Percentiles rank a stretch among this genome's conserved stretches.
Conservation (phyloP, 2,329 filamentous ascomycete genomes). For the Claviceps sp. region DNA sequence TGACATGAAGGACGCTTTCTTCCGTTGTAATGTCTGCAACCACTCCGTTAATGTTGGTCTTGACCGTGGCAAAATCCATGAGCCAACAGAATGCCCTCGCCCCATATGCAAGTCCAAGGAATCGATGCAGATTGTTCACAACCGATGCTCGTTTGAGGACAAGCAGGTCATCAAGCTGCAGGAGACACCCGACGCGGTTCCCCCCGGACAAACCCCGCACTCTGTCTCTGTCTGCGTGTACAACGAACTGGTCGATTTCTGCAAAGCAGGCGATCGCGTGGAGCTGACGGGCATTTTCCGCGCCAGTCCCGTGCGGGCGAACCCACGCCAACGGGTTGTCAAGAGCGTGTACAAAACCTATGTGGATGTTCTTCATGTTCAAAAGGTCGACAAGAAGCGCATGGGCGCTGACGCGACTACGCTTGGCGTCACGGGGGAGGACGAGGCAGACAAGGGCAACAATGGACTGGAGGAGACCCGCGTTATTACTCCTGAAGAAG, state of each 20-base stretch:
- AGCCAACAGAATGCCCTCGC: conserved; percentile 82
- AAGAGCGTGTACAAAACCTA: conserved; percentile 98
- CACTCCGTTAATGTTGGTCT: conserved; percentile 84
- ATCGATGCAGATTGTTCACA: conserved; percentile 97
- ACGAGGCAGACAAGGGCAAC: conserved; percentile 48
- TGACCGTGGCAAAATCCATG: conserved; percentile 89
- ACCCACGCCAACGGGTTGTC: conserved; percentile 80
- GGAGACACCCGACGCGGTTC: conserved; percentile 89
- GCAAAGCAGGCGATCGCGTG: conserved; percentile 93
- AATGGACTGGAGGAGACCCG: conserved; percentile 71
- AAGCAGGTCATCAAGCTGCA: conserved; percentile 99
- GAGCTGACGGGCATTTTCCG: conserved; percentile 96
- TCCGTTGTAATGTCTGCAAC: conserved; percentile 86
- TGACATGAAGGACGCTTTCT: conserved; percentile 98
- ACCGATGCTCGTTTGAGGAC: conserved; percentile 85
- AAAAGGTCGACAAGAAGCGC: conserved; percentile 91
- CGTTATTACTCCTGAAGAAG: conserved; percentile 74
- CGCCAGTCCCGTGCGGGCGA: conserved; percentile 83
- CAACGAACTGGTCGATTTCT: conserved; percentile 92
- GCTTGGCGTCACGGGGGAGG: conserved; percentile 66
- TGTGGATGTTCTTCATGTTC: conserved; percentile 86
- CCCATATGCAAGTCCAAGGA: conserved; percentile 71
- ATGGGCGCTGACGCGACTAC: conserved; percentile 86
- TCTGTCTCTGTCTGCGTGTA: conserved; percentile 94
- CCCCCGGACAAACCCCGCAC: conserved; percentile 91